Base-by-base conservation (phyloP, 345 rosid genomes). In the Eucalyptus regnans region DNA sequence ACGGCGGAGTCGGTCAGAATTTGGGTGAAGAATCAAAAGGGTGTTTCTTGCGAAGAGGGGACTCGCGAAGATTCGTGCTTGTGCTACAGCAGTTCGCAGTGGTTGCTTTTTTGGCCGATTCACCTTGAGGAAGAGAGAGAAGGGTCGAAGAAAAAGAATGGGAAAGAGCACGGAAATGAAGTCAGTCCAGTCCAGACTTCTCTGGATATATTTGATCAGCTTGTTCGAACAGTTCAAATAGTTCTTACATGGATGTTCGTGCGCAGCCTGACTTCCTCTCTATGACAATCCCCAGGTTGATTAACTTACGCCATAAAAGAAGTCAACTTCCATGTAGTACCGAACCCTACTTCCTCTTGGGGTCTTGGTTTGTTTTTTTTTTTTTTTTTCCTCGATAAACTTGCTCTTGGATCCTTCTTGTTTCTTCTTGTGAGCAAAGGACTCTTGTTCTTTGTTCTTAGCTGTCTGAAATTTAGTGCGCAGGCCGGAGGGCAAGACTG, bases 361-460 rank as follows among this genome's bases (percentile, higher is more conserved):
- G 46, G 27, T 37, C 27, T 22, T 56, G 29, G 25, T 4, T 9
- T 2, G 33, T 33, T 56, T 2, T 22, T n/a, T n/a, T 54, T 1
- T 20, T 22, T 2, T 9, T 22, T 22, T 9, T 56, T 22, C 0
- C 0, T 51, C 23, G 18, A n/a, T 27, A 3, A 60, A 27, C 31
- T 60, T 60, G 31, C 15, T 27, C 66, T 60, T 27, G 66, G 18
- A 8, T 64, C 18, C 37, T 71, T 71, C 46, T 76, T 3, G 83
- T 2, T 76, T 76, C 46, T 76, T 76, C 83, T 76, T 17, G 48
- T 6, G 83, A 9, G 46, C 83, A 20, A 43, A 18, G 46, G 27
- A 10, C 27, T 71, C 46, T 71, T 18, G 46, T 66, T 66, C 79
- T 66, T 71, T 18, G 46, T 66, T 66, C 79, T 66, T 66, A 16